Base-by-base conservation (phyloP, 2,329 filamentous ascomycete genomes). In the Didymella exigua region DNA sequence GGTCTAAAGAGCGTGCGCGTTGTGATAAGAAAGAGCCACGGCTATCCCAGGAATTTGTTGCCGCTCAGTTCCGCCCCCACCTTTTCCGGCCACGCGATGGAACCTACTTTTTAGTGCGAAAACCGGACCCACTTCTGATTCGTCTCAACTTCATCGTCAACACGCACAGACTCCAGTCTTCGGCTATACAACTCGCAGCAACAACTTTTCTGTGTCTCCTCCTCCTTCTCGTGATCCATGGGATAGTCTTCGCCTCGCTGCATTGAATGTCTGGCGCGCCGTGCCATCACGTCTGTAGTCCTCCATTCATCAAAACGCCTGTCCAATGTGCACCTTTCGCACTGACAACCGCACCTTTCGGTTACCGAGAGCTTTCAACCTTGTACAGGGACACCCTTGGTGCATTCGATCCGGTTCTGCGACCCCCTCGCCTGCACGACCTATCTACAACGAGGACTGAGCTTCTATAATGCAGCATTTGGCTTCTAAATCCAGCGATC, bases 1-100 rank as follows among this genome's bases (percentile, higher is more conserved):
- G 16, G 37, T 43, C 14, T 38, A 10, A 16, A 14, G 34, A 24
- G 33, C 13, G 34, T 21, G 27, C 14, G 30, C 21, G 29, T 11
- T 27, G 47, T 31, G 31, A 19, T 11, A 26, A 26, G 21, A 10
- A 44, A 40, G 21, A 19, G 23, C 40, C 27, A 41, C 53, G 53
- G 53, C 48, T 56, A 44, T 56, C 48, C 8, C 43, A 44, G 53
- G 53, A 26, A 21, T 56, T 56, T 47, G 46, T 50, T 50, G 40
- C 42, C 41, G 5, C 19, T 26, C 49, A 34, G 41, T 24, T 31
- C 41, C 44, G 27, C 43, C 46, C 46, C 46, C 46, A 49, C 46
- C 21, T 49, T 49, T 36, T 19, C 19, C 19, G 29, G 16, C 36
- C 36, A 38, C 5, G 6, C 36, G 19, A 38, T 38, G n/a, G n/a